A percentile compares a stretch with the other conserved stretches of the same genome.
Conservation (phyloP, 2,329 filamentous ascomycete species). For the Fusarium drepaniforme region DNA sequence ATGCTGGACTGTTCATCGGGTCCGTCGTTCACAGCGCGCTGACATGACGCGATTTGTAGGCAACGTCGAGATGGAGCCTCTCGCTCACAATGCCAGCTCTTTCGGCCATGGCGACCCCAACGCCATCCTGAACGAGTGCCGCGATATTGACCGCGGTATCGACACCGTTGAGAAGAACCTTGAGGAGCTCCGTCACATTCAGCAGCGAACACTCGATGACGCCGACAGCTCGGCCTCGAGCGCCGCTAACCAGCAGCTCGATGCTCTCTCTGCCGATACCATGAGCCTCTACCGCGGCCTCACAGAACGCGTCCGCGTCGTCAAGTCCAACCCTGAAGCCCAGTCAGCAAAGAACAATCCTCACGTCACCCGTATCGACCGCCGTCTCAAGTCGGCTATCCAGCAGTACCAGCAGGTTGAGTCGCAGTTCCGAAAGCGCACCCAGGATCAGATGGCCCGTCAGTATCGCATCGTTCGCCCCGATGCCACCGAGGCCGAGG, state of each 20-base stretch:
- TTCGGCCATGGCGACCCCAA: conserved; percentile 72
- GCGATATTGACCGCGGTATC: conserved; percentile 82
- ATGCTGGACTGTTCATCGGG: neutral
- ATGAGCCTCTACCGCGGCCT: conserved; percentile 86
- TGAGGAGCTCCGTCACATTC: conserved; percentile 76
- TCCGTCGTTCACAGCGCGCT: conserved; percentile 16
- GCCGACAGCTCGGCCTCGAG: conserved; percentile 78
- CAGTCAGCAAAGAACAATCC: conserved; percentile 78
- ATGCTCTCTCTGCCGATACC: conserved; percentile 80
- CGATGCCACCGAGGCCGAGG: conserved; percentile 82
- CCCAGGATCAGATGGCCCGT: conserved; percentile 85
- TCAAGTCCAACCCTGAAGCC: conserved; percentile 86
- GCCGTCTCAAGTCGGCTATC: conserved; percentile 84
- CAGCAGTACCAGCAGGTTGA: conserved; percentile 86
- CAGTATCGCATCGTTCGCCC: conserved; percentile 92
- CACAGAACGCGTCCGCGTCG: conserved; percentile 80
- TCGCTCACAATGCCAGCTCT: conserved; percentile 64
- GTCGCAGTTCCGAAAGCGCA: conserved; percentile 81
- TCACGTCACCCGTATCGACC: conserved; percentile 85
- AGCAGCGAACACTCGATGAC: conserved; percentile 79
- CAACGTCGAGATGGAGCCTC: conserved; percentile 79
- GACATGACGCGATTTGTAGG: conserved; percentile 48
- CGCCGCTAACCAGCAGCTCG: conserved; percentile 76
- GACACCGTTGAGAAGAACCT: conserved; percentile 80
- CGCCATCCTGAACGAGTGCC: conserved; percentile 86